Conservation (phyloP, 345 rosid genomes). For the Sisymbrium irio region DNA sequence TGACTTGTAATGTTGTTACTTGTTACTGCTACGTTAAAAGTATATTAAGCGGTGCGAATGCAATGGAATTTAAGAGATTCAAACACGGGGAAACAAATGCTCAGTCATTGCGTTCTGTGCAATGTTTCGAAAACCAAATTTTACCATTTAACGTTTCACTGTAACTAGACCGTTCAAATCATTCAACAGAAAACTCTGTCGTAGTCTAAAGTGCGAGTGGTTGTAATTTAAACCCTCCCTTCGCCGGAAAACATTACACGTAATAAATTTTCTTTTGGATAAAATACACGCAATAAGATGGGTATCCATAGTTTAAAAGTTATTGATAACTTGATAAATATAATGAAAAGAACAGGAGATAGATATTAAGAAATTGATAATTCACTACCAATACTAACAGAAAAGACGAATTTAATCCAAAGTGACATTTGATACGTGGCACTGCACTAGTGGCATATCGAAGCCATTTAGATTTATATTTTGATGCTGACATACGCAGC, state of each 20-base stretch:
- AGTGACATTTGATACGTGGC: slow-evolving; percentile 22
- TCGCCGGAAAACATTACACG: neutral
- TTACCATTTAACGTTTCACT: no score
- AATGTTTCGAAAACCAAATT: neutral
- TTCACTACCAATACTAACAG: neutral
- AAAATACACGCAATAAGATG: no score
- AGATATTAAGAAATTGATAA: neutral
- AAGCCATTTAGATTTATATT: slow-evolving; percentile 9
- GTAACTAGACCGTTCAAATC: neutral
- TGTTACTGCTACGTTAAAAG: neutral
- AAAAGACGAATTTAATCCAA: neutral
- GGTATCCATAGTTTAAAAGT: neutral
- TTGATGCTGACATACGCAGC: slow-evolving; percentile 16
- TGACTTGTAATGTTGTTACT: neutral
- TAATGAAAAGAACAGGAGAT: neutral
- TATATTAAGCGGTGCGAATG: neutral
- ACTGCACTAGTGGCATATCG: neutral
- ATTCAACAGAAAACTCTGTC: neutral
- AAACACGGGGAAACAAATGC: neutral
- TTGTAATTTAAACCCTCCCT: neutral
- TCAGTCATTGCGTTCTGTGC: neutral
- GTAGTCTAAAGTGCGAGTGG: neutral
- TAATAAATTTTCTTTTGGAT: no score
- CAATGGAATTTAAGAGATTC: neutral
- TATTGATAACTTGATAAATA: neutral